Conservation (phyloP, 805 yeast species). For the Pichia californica region DNA sequence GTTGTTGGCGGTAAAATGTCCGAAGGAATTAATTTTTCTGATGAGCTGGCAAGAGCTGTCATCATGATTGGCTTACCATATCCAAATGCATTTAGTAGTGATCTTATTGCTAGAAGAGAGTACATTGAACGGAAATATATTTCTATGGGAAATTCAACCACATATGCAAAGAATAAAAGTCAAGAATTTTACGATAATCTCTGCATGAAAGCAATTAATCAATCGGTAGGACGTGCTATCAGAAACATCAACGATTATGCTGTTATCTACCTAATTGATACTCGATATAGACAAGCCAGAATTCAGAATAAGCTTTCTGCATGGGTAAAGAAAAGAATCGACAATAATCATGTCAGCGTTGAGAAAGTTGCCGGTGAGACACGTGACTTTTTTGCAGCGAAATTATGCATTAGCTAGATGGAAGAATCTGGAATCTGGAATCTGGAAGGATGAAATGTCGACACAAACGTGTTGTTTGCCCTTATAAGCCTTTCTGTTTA, state of each 20-base stretch:
- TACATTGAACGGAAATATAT: constrained; percentile 52
- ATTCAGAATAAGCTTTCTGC: constrained; percentile 58
- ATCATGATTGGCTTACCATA: constrained; percentile 84
- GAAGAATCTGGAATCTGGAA: no score
- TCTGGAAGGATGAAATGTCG: no score
- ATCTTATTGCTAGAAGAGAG: constrained; percentile 61
- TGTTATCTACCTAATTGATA: constrained; percentile 63
- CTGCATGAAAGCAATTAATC: constrained; percentile 89
- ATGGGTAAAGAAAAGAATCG: constrained; percentile 56
- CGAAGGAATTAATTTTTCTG: constrained; percentile 89
- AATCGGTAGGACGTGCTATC: constrained; percentile 87
- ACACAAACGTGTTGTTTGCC: no score
- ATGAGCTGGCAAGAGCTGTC: constrained; percentile 81
- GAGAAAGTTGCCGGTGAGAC: constrained; percentile 1
- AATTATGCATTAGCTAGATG: no score
- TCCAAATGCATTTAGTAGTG: constrained; percentile 81
- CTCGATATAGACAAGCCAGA: constrained; percentile 39
- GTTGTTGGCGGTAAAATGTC: constrained; percentile 92
- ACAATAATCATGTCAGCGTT: constrained; percentile 1
- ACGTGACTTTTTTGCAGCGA: constrained; percentile 9
- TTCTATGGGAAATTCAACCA: constrained; percentile 39
- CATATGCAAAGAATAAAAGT: constrained; percentile 42
- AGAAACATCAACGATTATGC: constrained; percentile 81
- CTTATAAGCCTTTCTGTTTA: no score
- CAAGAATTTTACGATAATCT: constrained; percentile 68